Percentiles rank a stretch among this genome's conserved stretches.
Conservation (phyloP, 139 green algal genomes). For the Tetraselmis striata region DNA sequence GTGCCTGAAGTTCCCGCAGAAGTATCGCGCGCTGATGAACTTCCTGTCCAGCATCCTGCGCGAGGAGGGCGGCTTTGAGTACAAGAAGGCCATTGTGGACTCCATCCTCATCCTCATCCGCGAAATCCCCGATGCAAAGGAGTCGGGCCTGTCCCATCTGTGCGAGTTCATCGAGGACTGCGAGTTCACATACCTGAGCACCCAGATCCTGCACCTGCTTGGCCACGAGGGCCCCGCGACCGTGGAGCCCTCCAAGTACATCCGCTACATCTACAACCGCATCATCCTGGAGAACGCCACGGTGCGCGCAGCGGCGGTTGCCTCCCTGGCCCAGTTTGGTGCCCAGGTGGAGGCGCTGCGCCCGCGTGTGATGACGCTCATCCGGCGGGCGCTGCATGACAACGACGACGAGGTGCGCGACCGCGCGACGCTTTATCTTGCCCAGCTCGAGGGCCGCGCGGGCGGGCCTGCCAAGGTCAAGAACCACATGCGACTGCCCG, state of each 20-base stretch:
- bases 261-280: slow-evolving; percentile 98
- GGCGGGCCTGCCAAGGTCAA: slow-evolving; percentile 41
- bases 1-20: slow-evolving; percentile 97
- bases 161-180: slow-evolving; percentile 99
- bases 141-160: slow-evolving; percentile 89
- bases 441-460: slow-evolving; percentile 61
- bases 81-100: slow-evolving; percentile 95
- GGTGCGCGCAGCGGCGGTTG: slow-evolving; percentile 88
- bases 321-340: slow-evolving; percentile 83
- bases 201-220: slow-evolving; percentile 93
- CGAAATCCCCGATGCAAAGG: slow-evolving; percentile 94
- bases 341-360: slow-evolving; percentile 49
- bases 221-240: slow-evolving; percentile 73
- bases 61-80: slow-evolving; percentile 95
- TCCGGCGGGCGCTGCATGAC: slow-evolving; percentile 87
- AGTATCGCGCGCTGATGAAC: slow-evolving; percentile 93
- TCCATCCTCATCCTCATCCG: slow-evolving; percentile 88
- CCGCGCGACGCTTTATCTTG: slow-evolving; percentile 85
- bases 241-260: slow-evolving; percentile 71
- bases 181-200: slow-evolving; percentile 96
- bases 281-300: slow-evolving; percentile 98
- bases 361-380: slow-evolving; percentile 73
- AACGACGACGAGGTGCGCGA: slow-evolving; percentile 98
- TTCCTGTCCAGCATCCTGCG: slow-evolving; percentile 85
- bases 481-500: slow-evolving; percentile 50